phyloP scores from a whole-genome alignment of 2,329 filamentous ascomycete species.

The Paecilomyces sp. region DNA sequence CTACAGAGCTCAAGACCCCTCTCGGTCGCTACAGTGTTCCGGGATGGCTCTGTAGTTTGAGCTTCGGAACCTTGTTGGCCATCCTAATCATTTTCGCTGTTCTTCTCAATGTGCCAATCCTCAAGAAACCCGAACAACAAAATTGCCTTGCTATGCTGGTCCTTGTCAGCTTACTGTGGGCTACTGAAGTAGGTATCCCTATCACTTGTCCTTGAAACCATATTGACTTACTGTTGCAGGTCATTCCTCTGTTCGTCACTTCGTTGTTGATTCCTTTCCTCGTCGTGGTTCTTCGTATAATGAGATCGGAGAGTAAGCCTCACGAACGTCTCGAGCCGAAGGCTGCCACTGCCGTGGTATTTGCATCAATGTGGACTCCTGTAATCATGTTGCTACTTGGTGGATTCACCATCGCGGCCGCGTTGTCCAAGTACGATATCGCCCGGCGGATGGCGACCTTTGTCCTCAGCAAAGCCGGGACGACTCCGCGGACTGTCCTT shows the following conservation, averaged over 20 bases:
- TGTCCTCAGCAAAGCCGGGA: conserved; percentile 92
- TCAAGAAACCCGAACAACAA: conserved; percentile 83
- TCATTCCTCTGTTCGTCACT: conserved; percentile 94
- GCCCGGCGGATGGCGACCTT: conserved; percentile 96
- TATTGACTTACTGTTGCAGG: conserved; percentile 40
- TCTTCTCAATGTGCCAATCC: conserved; percentile 69
- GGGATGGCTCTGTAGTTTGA: conserved; percentile 73
- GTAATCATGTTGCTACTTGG: conserved; percentile 97
- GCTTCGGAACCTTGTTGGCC: conserved; percentile 66
- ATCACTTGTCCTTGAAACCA: background rate
- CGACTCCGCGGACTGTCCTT: conserved; percentile 78
- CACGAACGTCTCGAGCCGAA: conserved; percentile 69
- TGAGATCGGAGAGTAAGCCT: conserved; percentile 66
- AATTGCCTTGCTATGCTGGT: conserved; percentile 91
- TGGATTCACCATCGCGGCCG: conserved; percentile 92
- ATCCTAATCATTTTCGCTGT: conserved; percentile 67
- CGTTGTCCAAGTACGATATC: conserved; percentile 93
- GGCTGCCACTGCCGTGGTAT: conserved; percentile 74
- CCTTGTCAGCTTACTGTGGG: conserved; percentile 92
- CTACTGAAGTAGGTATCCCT: conserved; percentile 66
- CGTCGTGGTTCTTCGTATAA: conserved; percentile 77
- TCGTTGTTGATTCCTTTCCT: conserved; percentile 90
- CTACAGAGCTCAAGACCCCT: conserved; percentile 69
- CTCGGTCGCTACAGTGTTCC: conserved; percentile 71
- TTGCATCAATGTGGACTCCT: conserved; percentile 96